Base-by-base conservation (phyloP, 495 filamentous ascomycete genomes). In the Cladorrhinum samala region DNA sequence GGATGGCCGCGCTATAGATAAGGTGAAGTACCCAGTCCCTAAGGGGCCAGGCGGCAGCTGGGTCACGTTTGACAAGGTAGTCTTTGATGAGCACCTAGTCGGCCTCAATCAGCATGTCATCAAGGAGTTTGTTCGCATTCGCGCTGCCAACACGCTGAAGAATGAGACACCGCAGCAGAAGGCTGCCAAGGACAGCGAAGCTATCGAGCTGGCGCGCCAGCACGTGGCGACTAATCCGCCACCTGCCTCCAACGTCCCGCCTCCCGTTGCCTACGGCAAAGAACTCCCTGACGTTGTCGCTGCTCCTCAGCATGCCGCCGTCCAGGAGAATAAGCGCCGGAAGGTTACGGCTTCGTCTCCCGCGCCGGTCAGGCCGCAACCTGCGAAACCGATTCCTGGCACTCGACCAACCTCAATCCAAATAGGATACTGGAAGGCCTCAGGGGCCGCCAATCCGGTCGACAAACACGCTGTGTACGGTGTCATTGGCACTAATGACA, bases 71-170 rank as follows among this genome's bases (percentile, higher is more conserved):
- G 71, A 77, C 42, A 64, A 74, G 48, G 68, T 80, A 14, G 73
- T 75, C 21, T 81, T 80, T 51, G 70, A 75, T 1, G 44, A 63
- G 9, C 76, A 77, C 45, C 72, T 81, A 5, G 56, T 73, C 21
- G 64, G 68, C 8, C 68, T 74, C 7, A 72, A 73, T 23, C 69
- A 78, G 38, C 63, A 72, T 16, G 67, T 75, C 9, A 59, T 81
- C 49, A 81, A 81, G 52, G 78, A 80, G 51, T 81, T 76, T 45
- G 78, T 81, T 27, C 77, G 74, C 58, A 64, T 78, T 20, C 71
- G 75, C 9, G 54, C 62, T 8, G 72, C 77, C n/a, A 58, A 46
- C 1, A 19, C 49, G 17, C 50, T 50, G 13, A 45, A 48, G 14
- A 56, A 64, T n/a, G 61, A 67, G 40, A 62, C 59, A 1, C 42